Percentiles rank a stretch among this genome's conserved stretches.
Conservation (phyloP, 179 eudicot genomes). For the Silene coronaria region DNA sequence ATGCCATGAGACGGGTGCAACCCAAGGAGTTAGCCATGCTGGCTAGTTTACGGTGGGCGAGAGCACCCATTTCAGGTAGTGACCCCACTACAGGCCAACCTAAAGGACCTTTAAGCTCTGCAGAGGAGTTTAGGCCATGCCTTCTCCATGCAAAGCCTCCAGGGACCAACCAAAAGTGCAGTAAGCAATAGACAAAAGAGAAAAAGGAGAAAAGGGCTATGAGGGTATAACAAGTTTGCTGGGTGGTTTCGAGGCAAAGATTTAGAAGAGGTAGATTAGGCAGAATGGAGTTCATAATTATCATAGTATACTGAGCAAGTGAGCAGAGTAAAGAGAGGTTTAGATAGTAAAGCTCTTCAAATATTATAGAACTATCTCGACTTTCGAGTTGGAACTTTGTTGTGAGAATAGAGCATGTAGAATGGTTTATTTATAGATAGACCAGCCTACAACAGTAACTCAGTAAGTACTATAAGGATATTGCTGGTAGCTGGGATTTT, state of each 20-base stretch:
- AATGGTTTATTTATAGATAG: constrained; percentile 22
- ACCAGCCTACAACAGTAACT: constrained; percentile 13
- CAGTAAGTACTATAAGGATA: constrained; percentile 17
- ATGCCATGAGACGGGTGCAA: constrained; percentile 34
- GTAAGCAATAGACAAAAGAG: constrained; percentile 25
- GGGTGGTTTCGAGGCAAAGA: constrained; percentile 23
- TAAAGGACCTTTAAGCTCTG: constrained; percentile 31
- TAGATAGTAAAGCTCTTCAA: background rate
- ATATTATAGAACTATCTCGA: constrained; percentile 14
- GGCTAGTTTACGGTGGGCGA: constrained; percentile 38
- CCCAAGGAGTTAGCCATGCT: constrained; percentile 29
- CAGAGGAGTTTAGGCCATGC: constrained; percentile 14
- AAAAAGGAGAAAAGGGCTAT: constrained; percentile 21
- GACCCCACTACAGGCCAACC: constrained; percentile 40
- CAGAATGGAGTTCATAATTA: constrained; percentile 26
- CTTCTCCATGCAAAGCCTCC: constrained; percentile 45
- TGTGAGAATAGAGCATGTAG: constrained; percentile 16
- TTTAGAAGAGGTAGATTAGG: constrained; percentile 19
- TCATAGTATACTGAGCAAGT: constrained; percentile 9
- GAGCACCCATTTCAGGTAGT: constrained; percentile 29
- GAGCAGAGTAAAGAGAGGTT: background rate
- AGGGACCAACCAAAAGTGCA: constrained; percentile 38
- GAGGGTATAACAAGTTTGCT: constrained; percentile 26
- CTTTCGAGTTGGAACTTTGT: constrained; percentile 4
- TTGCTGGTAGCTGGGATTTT: constrained; percentile 15